Base-by-base conservation (phyloP, 371 early-diverging fungal species). In the Thermomucor indicae-seudaticae region DNA sequence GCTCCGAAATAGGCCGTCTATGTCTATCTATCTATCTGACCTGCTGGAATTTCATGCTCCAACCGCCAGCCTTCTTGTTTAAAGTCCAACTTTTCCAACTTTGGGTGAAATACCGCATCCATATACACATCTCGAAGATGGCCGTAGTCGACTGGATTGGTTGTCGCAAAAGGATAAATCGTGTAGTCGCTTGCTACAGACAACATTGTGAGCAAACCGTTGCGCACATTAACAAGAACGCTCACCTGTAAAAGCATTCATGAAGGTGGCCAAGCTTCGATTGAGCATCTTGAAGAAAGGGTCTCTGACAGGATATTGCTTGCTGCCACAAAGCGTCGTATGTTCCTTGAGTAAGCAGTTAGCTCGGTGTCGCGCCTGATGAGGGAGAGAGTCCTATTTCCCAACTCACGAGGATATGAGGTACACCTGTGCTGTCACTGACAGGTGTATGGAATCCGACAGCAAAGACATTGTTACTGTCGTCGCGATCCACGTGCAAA, bases 261-360 rank as follows among this genome's bases (percentile, higher is more conserved):
- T 97, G 60, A 88, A 97, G 2, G 93, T 96, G 16, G 96, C 84
- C 75, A 96, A 81, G 49, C 90, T 89, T n/a, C 97, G 84, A 57
- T 93, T 93, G 41, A 94, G 67, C 97, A 97, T 97, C 63, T 96
- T 95, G 75, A 97, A 96, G 56, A 96, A 97, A 14, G 97, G 97
- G 63, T 97, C 97, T 19, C 96, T 75, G 6, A 97, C 92, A 23
- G 97, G 97, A 57, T 85, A 97, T 47, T 75, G 75, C 43, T 81
- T 53, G 49, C 89, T 88, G 3, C 97, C 96, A 54, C 97, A 97
- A 42, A 97, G 78, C 2, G 93, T 88, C 3, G 92, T 91, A 66
- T 97, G 97, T 75, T 96, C 97, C 80, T 80, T 43, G 43, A 47
- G 7, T 34, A 19, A n/a, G 31, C 7, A 19, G 42, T 32, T 8